Percentiles rank a stretch among this genome's conserved stretches.
These are phyloP conservation scores for Tolypocladium ovalisporum DNA, from an alignment of 2,329 filamentous ascomycete species.

Conservation along the genomic window DNA sequence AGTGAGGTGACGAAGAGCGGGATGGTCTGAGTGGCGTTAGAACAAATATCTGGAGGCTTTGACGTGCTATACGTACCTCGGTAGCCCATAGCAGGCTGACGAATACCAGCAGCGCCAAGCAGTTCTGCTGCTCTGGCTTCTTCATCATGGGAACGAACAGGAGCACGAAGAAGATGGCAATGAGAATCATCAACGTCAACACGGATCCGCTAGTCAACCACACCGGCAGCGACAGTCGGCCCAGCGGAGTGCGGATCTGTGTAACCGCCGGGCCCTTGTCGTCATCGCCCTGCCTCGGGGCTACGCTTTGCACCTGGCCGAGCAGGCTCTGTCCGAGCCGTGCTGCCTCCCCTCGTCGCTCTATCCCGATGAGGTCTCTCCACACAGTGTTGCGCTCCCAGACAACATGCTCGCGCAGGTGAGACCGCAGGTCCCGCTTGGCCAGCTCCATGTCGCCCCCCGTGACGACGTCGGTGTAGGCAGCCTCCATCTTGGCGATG, in stretches of 20 bases:
- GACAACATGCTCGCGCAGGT: slow-evolving; percentile 91
- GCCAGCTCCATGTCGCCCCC: slow-evolving; percentile 68
- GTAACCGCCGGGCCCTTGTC: slow-evolving; percentile 50
- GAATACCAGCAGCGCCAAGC: slow-evolving; percentile 84
- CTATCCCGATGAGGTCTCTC: slow-evolving; percentile 97
- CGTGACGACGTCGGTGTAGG: slow-evolving; percentile 75
- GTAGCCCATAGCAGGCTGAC: slow-evolving; percentile 95
- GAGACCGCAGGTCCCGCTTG: slow-evolving; percentile 75
- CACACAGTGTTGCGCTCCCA: slow-evolving; percentile 99
- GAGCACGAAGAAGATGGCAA: slow-evolving; percentile 63
- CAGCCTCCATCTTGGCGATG: slow-evolving; percentile 63
- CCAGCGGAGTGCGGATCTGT: slow-evolving; percentile 69
- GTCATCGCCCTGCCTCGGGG: slow-evolving; percentile 75
- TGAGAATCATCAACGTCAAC: slow-evolving; percentile 59
- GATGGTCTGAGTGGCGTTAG: slow-evolving; percentile 53
- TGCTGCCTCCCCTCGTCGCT: slow-evolving; percentile 87
- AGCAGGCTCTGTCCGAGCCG: slow-evolving; percentile 80
- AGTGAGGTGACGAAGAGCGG: slow-evolving; percentile 94
- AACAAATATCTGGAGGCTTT: neutral
- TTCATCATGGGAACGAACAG: slow-evolving; percentile 74
- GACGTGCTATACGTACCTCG: slow-evolving; percentile 47
- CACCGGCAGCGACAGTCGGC: slow-evolving; percentile 60
- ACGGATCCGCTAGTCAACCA: slow-evolving; percentile 83
- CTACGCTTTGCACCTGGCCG: slow-evolving; percentile 58
- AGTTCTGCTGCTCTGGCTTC: slow-evolving; percentile 86